Evolutionary conservation across 371 early-diverging fungal genomes (phyloP).

Genomic region (Batkoa obscura): DNA sequence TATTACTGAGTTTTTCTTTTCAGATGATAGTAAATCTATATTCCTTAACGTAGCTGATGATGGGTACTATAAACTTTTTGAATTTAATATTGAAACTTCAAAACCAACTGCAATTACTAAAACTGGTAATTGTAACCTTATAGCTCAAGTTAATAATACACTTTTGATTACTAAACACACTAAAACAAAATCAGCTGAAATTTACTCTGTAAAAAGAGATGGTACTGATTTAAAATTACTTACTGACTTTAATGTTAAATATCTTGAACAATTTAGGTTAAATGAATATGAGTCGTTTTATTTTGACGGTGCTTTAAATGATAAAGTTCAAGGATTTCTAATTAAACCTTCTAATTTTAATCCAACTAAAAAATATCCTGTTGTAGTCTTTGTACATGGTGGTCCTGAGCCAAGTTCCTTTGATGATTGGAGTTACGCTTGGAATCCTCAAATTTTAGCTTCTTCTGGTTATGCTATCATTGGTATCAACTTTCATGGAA

Average conservation of each 20-base stretch:
- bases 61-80: slow-evolving; percentile 32
- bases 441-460: slow-evolving; percentile 53
- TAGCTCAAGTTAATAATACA: slow-evolving; percentile 17
- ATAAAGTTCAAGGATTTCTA: slow-evolving; percentile 48
- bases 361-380: slow-evolving; percentile 38
- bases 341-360: slow-evolving; percentile 45
- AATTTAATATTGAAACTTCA: slow-evolving; percentile 22
- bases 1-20: slow-evolving; percentile 31
- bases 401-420: slow-evolving; percentile 4
- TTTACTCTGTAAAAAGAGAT: slow-evolving; percentile 14
- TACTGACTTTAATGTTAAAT: slow-evolving; percentile 13
- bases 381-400: slow-evolving; percentile 68
- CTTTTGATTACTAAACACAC: slow-evolving; percentile 22
- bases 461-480: slow-evolving; percentile 54
- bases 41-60: slow-evolving; percentile 35
- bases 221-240: slow-evolving; percentile 13
- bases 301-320: slow-evolving; percentile 40
- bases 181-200: slow-evolving; percentile 23
- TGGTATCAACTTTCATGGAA: slow-evolving; percentile 58
- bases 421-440: not conserved
- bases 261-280: slow-evolving; percentile 7
- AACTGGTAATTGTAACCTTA: slow-evolving; percentile 9
- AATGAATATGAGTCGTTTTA: slow-evolving; percentile 33
- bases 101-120: not conserved
- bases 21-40: slow-evolving; percentile 21